A percentile compares a stretch with the other conserved stretches of the same genome.
Evolutionary conservation across 768 basidiomycete species (phyloP).

Genomic region (Lactarius evosmus): DNA sequence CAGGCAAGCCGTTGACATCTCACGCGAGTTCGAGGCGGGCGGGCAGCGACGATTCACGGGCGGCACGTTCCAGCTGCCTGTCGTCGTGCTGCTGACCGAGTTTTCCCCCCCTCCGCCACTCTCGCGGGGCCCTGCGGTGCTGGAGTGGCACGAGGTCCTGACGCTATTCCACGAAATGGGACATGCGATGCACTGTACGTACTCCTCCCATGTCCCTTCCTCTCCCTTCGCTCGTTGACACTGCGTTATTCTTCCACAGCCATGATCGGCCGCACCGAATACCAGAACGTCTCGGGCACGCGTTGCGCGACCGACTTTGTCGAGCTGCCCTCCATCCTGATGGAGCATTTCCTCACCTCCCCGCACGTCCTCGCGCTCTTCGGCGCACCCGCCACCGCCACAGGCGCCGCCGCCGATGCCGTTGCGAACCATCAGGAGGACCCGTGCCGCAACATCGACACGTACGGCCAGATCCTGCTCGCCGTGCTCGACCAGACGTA

Average conservation of each 20-base stretch:
- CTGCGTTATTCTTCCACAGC: constrained; percentile 46
- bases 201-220: constrained; percentile 3
- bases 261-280: constrained; percentile 96
- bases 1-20: constrained; percentile 37
- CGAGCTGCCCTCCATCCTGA: constrained; percentile 94
- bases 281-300: constrained; percentile 96
- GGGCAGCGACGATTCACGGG: constrained; percentile 58
- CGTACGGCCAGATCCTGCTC: constrained; percentile 86
- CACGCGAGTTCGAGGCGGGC: constrained; percentile 59
- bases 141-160: constrained; percentile 91
- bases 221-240: constrained; percentile 8
- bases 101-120: constrained; percentile 59
- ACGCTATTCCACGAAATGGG: constrained; percentile 99
- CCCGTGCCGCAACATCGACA: constrained; percentile 81
- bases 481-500: constrained; percentile 87
- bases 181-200: constrained; percentile 98
- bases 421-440: constrained; percentile 68
- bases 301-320: constrained; percentile 98
- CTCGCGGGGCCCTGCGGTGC: constrained; percentile 60
- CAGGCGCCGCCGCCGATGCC: constrained; percentile 41
- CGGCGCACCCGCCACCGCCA: constrained; percentile 48
- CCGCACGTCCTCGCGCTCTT: constrained; percentile 80
- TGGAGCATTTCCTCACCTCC: constrained; percentile 96
- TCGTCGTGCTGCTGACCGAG: constrained; percentile 89
- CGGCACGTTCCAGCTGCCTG: constrained; percentile 81